Base-by-base conservation (phyloP, 805 yeast genomes). In the Yarrowia sp. region DNA sequence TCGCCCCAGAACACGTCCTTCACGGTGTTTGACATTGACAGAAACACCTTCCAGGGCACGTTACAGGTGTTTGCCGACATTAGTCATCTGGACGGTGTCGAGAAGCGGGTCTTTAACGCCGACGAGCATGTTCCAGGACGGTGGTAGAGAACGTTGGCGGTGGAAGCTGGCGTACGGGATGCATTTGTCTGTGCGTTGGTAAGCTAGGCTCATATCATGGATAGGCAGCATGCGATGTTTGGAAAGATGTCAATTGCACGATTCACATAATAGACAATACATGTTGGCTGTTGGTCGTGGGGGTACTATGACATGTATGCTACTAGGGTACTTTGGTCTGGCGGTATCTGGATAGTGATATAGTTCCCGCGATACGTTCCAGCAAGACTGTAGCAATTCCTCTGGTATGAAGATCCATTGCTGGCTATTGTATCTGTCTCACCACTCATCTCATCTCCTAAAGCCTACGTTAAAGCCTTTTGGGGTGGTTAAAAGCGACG, bases 1-100 rank as follows among this genome's bases (percentile, higher is more conserved):
- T 86, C 87, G 40, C 95, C 93, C 0, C 88, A 80, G 73, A 90
- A 90, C 73, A 89, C 96, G 0, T 86, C 92, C 5, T 81, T 90
- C 7, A 85, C 92, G 0, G 79, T 86, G 6, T 78, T 90, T 2
- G 93, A 88, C 70, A 78, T 84, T 24, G 74, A 80, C 43, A 81
- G 78, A 63, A 69, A 69, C 1, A 70, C 68, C 10, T 41, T 19
- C n/a, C 38, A 43, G 16, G 49, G 40, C 38, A 58, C 51, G 30
- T 14, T 58, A 30, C 63, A 43, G 41, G 51, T 40, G 19, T 58
- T 58, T 58, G 51, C 51, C 1, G 63, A 58, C 10, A 28, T 58
- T 3, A 32, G 40, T 2, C 63, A 58, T 41, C 12, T 58, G 28
- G 26, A 17, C 2, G 61, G 61, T 1, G 61, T 26, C 4, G 32